These are phyloP conservation scores for Lactuca sativa DNA, from an alignment of 129 eudicot species.

Conservation along the genomic window DNA sequence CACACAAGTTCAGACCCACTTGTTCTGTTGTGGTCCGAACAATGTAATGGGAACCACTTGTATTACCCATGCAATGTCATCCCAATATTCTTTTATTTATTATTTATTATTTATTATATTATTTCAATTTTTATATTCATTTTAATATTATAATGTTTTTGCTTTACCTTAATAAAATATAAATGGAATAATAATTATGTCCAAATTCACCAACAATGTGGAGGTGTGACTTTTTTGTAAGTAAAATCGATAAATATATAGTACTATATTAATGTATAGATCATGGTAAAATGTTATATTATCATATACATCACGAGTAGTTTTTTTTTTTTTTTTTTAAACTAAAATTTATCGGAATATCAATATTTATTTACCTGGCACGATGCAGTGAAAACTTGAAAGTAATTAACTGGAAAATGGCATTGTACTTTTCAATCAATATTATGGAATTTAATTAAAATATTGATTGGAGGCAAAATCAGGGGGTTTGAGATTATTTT, in stretches of 20 bases:
- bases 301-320: not conserved
- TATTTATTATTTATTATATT: not conserved
- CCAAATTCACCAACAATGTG: slow-evolving; percentile 30
- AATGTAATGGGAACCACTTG: slow-evolving; percentile 33
- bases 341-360: no score
- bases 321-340: no score
- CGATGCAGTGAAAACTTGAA: no score
- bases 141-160: not conserved
- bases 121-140: not conserved
- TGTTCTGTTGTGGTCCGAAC: slow-evolving; percentile 37
- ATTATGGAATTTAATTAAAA: no score
- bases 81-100: slow-evolving; percentile 21
- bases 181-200: slow-evolving; percentile 30
- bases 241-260: not conserved
- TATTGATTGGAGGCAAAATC: no score
- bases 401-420: no score
- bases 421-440: no score
- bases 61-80: slow-evolving; percentile 28
- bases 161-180: slow-evolving; percentile 14
- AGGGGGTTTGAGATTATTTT: no score
- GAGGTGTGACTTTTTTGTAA: slow-evolving; percentile 14
- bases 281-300: not conserved
- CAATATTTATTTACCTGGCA: not conserved
- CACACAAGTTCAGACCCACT: slow-evolving; percentile 33
- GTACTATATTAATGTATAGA: no score